These are phyloP conservation scores for Anthostomella pinea DNA, from an alignment of 2,329 filamentous ascomycete species.

Conservation along the genomic window DNA sequence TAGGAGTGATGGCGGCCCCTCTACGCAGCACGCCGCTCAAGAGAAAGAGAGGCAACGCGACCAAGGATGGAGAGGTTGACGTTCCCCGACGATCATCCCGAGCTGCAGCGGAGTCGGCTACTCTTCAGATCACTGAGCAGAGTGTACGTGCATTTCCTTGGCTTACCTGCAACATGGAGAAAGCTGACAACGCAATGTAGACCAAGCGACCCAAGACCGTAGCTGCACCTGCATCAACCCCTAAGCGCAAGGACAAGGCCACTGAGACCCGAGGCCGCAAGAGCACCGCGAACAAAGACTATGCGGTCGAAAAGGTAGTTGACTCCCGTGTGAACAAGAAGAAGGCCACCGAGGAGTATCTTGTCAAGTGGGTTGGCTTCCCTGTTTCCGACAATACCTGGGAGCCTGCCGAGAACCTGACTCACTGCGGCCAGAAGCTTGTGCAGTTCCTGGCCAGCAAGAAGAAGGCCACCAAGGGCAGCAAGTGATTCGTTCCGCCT, in stretches of 20 bases:
- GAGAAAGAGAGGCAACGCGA: slow-evolving; percentile 3
- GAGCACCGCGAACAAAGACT: slow-evolving; percentile 26
- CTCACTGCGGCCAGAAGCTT: slow-evolving; percentile 31
- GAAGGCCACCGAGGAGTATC: slow-evolving; percentile 36
- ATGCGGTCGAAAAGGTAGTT: slow-evolving; percentile 48
- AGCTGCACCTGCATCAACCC: not conserved
- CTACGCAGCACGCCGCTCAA: slow-evolving; percentile 1
- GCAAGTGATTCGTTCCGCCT: too few relatives aligned
- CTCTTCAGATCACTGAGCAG: slow-evolving; percentile 10
- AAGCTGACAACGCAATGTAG: slow-evolving; percentile 5
- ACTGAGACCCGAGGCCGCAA: slow-evolving; percentile 3
- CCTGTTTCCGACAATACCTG: slow-evolving; percentile 45
- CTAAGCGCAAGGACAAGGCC: slow-evolving; percentile 10
- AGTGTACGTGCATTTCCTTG: slow-evolving; percentile 10
- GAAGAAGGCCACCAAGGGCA: not conserved
- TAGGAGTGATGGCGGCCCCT: not conserved
- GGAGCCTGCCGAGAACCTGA: slow-evolving; percentile 48
- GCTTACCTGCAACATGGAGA: not conserved
- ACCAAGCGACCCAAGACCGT: slow-evolving; percentile 7
- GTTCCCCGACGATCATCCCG: slow-evolving; percentile 13
- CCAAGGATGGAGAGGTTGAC: not conserved
- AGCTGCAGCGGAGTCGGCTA: slow-evolving; percentile 15
- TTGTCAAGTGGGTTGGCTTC: slow-evolving; percentile 54
- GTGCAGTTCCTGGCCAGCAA: slow-evolving; percentile 15
- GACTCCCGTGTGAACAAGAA: slow-evolving; percentile 38